Evolutionary conservation across 495 filamentous ascomycete species (phyloP).

Genomic region (Trichoderma parareesei): DNA sequence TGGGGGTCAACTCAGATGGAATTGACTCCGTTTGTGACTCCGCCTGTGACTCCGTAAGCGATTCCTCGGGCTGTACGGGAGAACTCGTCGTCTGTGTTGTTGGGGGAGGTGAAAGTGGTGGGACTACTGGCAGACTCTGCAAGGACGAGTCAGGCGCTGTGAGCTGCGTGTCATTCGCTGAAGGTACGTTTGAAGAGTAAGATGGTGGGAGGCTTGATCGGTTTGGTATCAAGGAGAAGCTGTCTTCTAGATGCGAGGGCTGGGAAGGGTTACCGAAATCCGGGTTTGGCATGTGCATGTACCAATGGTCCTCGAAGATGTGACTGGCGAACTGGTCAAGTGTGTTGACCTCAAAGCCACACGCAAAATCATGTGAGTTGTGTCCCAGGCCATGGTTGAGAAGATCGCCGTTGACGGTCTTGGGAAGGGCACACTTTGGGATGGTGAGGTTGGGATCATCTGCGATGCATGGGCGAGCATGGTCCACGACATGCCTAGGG

Average conservation of each 20-base stretch:
- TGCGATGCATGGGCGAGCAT: slow-evolving; percentile 2
- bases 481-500: neutral
- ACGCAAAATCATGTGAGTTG: neutral
- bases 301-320: neutral
- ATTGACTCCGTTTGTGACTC: too few species aligned
- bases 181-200: neutral
- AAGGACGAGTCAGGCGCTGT: neutral
- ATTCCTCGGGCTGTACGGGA: neutral
- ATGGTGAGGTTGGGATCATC: slow-evolving; percentile 1
- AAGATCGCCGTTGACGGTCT: neutral
- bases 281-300: neutral
- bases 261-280: neutral
- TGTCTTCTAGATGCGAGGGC: neutral
- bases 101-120: neutral
- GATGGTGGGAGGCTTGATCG: neutral
- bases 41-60: neutral
- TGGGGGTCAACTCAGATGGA: neutral
- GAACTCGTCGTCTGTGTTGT: neutral
- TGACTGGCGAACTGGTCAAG: neutral
- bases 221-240: neutral
- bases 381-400: neutral
- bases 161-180: neutral
- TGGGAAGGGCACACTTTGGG: neutral
- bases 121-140: neutral
- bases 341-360: slow-evolving; percentile 5